Conservation (phyloP, 169 alveolate species). For the Amoebophrya sp. region DNA sequence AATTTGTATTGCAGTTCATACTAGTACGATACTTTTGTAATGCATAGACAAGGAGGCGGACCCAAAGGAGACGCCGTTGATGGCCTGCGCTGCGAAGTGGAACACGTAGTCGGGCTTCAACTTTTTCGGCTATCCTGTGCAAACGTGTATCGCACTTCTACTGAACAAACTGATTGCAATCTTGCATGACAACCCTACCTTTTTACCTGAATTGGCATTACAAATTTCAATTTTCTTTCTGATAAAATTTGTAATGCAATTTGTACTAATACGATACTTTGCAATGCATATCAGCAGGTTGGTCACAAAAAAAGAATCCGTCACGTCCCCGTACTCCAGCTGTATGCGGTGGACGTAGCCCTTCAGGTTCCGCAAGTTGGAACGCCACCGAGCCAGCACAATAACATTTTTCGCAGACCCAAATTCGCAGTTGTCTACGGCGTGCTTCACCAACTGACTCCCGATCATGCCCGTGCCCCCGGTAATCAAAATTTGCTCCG, state of each 20-base stretch:
- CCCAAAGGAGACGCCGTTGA: constrained; percentile 37
- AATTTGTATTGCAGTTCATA: too few relatives aligned
- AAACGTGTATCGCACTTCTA: too few relatives aligned
- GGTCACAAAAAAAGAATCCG: too few relatives aligned
- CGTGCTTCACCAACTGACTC: neutral
- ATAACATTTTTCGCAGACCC: neutral
- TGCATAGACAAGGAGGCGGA: constrained; percentile 19
- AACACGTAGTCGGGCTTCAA: constrained; percentile 20
- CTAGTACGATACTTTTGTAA: neutral
- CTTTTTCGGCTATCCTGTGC: too few relatives aligned
- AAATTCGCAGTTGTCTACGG: neutral
- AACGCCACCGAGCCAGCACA: neutral
- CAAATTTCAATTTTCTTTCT: too few relatives aligned
- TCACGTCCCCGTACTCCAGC: neutral
- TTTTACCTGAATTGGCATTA: too few relatives aligned
- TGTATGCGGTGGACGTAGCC: neutral
- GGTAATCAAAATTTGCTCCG: neutral
- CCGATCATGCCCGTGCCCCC: constrained; percentile 19
- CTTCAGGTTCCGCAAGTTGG: neutral
- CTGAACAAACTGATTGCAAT: too few relatives aligned
- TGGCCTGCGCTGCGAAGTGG: constrained; percentile 37
- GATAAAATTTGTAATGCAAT: too few relatives aligned
- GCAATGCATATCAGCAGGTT: too few relatives aligned
- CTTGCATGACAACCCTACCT: too few relatives aligned
- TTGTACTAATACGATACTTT: too few relatives aligned